Evolutionary conservation across 1,284 basidiomycete species (phyloP), one percentile per base, ranked within the genome.

Genomic region (Papiliotrema flavescens): DNA sequence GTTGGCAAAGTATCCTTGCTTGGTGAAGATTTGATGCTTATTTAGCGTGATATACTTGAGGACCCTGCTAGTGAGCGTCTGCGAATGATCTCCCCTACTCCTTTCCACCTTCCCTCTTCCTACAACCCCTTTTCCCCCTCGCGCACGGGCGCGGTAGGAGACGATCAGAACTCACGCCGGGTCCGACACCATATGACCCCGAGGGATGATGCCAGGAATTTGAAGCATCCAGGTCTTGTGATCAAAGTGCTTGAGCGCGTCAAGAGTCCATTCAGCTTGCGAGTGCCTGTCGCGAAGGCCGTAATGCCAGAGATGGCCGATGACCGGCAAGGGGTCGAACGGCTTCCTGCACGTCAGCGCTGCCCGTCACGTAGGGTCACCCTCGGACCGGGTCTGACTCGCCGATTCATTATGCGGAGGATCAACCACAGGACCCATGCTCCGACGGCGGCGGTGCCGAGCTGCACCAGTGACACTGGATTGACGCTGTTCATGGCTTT

Each of bases 141-240:
- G 28, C 5, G 11, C 28, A 11, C 5, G 6, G 28, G 28, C 28
- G 28, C n/a, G n/a, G n/a, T n/a, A n/a, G n/a, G n/a, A n/a, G n/a
- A n/a, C n/a, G n/a, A n/a, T n/a, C n/a, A n/a, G 28, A 11, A 55
- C 64, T 59, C 47, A 66, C 60, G 55, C 59, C 48, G 64, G 62
- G 54, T 66, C 61, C 44, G 57, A 56, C 8, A 62, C 46, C 39
- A 28, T 34, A 9, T 20, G n/a, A 5, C 22, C 49, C 19, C 15
- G 20, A 8, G 49, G 23, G 39, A 50, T 5, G 20, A 50, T 23
- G 11, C 49, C 49, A 2, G 40, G 37, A 15, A 50, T 42, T 8
- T 2, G 3, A 2, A 64, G 28, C 13, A 40, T 35, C 55, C 51
- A 62, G 22, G 53, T 52, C 37, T 37, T 22, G 17, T 56, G 54